Evolutionary conservation across 1,139 yeast species (phyloP).

Genomic region (Pichia sp.): DNA sequence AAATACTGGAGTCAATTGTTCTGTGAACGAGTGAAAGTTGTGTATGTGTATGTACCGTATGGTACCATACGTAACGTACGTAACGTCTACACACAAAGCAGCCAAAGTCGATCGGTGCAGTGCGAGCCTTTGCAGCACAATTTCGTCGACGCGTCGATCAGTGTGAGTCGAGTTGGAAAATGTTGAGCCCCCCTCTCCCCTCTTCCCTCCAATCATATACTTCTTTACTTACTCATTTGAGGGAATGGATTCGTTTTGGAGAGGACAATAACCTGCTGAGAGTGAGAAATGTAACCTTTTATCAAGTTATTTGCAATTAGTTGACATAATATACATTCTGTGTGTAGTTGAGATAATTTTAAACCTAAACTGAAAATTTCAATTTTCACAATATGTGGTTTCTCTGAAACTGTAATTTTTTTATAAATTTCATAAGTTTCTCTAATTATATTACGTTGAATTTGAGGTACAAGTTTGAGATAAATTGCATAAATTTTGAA

Average conservation of each 20-base stretch:
- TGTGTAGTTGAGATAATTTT: background rate
- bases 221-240: no score
- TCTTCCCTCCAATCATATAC: no score
- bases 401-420: background rate
- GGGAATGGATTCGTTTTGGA: conserved; percentile 7
- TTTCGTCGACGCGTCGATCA: no score
- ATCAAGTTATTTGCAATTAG: conserved; percentile 4
- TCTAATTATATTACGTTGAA: conserved; percentile 3
- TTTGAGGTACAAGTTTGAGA: conserved; percentile 26
- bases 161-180: no score
- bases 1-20: no score
- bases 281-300: conserved; percentile 8
- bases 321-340: conserved; percentile 6
- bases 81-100: no score
- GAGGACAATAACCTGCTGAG: conserved; percentile 6
- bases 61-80: no score
- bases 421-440: conserved; percentile 1
- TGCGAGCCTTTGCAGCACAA: no score
- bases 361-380: conserved; percentile 1
- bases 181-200: no score
- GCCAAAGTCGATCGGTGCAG: no score
- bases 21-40: no score
- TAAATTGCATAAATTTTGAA: conserved; percentile 59
- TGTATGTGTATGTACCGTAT: no score
- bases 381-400: conserved; percentile 33